These are phyloP conservation scores for Coniochaeta hoffmannii DNA, from an alignment of 2,329 filamentous ascomycete genomes.

Conservation along the genomic window DNA sequence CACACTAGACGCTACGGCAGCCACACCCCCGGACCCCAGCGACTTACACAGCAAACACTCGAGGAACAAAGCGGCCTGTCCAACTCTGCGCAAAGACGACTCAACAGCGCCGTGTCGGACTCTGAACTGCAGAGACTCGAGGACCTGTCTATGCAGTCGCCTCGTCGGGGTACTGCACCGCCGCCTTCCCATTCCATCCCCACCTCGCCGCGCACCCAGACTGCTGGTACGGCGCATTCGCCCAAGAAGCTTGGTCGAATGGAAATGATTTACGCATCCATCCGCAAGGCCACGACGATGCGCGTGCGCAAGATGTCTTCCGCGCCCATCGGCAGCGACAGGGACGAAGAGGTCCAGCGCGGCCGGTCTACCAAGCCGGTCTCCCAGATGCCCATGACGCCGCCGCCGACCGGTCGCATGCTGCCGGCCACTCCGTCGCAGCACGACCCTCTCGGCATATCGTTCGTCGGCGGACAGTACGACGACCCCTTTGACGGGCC, in stretches of 20 bases:
- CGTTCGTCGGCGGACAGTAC: conserved; percentile 13
- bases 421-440: conserved; percentile 4
- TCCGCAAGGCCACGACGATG: conserved; percentile 19
- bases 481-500: conserved; percentile 19
- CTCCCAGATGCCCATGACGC: conserved; percentile 10
- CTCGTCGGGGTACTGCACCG: conserved; percentile 11
- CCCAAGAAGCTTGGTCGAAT: conserved; percentile 20
- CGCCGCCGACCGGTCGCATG: conserved; percentile 12
- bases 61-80: background rate
- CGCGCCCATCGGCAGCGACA: conserved; percentile 4
- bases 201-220: conserved; percentile 6
- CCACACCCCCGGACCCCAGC: background rate
- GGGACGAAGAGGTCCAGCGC: background rate
- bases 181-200: conserved; percentile 10
- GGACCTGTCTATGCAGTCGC: conserved; percentile 22
- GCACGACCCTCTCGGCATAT: conserved; percentile 3
- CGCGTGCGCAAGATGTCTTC: conserved; percentile 1
- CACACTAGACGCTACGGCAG: background rate
- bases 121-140: conserved; percentile 23
- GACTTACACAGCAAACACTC: background rate
- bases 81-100: background rate
- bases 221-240: conserved; percentile 5
- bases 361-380: background rate
- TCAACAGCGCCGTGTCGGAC: conserved; percentile 19
- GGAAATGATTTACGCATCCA: conserved; percentile 21